Conservation (phyloP, 805 yeast species). For the Metschnikowia peoriensis region DNA sequence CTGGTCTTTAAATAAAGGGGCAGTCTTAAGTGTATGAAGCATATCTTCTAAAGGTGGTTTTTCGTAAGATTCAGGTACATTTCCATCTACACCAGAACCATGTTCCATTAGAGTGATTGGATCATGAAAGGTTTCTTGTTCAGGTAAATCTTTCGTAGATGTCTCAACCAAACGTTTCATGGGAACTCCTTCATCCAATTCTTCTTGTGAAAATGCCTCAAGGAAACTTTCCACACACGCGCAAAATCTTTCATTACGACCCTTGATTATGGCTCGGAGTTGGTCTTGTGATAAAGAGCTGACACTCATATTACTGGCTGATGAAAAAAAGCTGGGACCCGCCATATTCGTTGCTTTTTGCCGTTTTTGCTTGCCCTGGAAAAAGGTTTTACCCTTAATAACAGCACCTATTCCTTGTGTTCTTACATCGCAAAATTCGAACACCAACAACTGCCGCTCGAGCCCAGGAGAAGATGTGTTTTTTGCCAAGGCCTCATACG, state of each 20-base stretch:
- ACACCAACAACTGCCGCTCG: slow-evolving; percentile 57
- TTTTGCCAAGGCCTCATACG: slow-evolving; percentile 54
- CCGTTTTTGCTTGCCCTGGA: slow-evolving; percentile 4
- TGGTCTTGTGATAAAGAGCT: slow-evolving; percentile 55
- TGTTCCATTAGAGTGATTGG: slow-evolving; percentile 50
- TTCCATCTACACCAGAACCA: neutral
- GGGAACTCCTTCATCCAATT: slow-evolving; percentile 35
- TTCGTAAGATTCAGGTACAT: slow-evolving; percentile 1
- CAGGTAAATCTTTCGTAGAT: slow-evolving; percentile 46
- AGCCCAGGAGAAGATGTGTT: slow-evolving; percentile 45
- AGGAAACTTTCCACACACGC: slow-evolving; percentile 18
- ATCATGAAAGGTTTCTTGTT: slow-evolving; percentile 49
- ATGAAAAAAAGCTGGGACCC: slow-evolving; percentile 25
- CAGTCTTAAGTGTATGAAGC: slow-evolving; percentile 45
- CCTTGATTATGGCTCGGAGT: slow-evolving; percentile 57
- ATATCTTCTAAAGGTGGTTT: slow-evolving; percentile 34
- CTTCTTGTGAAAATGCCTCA: slow-evolving; percentile 23
- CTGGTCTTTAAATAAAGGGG: slow-evolving; percentile 60
- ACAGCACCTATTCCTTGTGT: slow-evolving; percentile 44
- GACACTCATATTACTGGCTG: slow-evolving; percentile 43
- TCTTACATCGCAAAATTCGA: slow-evolving; percentile 75
- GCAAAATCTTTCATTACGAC: slow-evolving; percentile 54
- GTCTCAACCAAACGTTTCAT: slow-evolving; percentile 35
- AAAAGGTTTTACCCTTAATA: slow-evolving; percentile 21
- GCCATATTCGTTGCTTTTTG: slow-evolving; percentile 2